phyloP scores from a whole-genome alignment of 2,329 filamentous ascomycete species.

The Mycosphaerella sp. region DNA sequence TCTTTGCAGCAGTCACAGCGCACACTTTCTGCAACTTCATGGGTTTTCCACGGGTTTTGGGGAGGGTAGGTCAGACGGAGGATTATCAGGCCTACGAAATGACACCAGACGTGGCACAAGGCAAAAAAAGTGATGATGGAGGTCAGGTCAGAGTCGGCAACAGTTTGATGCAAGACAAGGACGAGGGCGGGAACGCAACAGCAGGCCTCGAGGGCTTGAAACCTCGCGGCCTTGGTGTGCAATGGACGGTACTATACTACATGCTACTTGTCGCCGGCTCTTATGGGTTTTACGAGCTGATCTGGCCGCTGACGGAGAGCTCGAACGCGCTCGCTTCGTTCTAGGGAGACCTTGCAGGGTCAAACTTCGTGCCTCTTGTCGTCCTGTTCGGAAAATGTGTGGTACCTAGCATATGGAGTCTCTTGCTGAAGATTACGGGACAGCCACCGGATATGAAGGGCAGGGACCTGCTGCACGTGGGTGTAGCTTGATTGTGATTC shows the following conservation, averaged over 20 bases:
- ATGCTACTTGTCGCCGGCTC: slow-evolving; percentile 65
- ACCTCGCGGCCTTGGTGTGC: slow-evolving; percentile 36
- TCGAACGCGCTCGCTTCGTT: slow-evolving; percentile 41
- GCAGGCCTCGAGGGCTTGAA: neutral
- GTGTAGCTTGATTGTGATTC: neutral
- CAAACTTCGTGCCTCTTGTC: neutral
- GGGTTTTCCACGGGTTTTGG: slow-evolving; percentile 82
- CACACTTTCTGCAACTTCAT: slow-evolving; percentile 91
- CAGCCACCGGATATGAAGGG: neutral
- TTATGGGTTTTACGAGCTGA: slow-evolving; percentile 59
- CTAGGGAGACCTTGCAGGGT: slow-evolving; percentile 1
- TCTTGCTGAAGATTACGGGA: neutral
- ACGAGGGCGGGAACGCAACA: slow-evolving; percentile 16
- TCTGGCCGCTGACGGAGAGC: slow-evolving; percentile 69
- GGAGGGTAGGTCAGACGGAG: slow-evolving; percentile 55
- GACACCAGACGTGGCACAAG: slow-evolving; percentile 29
- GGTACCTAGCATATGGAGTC: neutral
- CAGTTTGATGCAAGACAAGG: slow-evolving; percentile 17
- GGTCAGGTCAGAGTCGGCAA: slow-evolving; percentile 6
- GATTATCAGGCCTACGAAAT: slow-evolving; percentile 28
- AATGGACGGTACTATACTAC: slow-evolving; percentile 77
- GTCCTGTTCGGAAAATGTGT: neutral
- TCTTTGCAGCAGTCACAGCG: slow-evolving; percentile 66
- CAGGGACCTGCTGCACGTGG: neutral
- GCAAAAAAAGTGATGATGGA: slow-evolving; percentile 24